A percentile compares a stretch with the other conserved stretches of the same genome.
Evolutionary conservation across 352 stramenopile species (phyloP).

Genomic region (Phytopythium vexans): DNA sequence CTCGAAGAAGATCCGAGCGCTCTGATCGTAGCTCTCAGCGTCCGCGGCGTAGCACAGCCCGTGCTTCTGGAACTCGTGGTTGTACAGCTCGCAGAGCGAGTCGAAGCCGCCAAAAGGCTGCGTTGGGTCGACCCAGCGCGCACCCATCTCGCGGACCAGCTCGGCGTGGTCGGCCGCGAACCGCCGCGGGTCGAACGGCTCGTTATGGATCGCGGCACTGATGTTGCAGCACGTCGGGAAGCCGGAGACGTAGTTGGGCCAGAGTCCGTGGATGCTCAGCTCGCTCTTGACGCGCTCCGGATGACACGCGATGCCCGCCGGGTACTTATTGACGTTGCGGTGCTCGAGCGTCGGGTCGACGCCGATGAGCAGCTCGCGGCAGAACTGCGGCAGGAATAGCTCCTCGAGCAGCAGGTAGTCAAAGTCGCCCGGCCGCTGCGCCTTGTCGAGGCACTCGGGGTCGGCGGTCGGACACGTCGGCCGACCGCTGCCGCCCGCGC

Average conservation of each 20-base stretch:
- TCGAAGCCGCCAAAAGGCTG: constrained; percentile 28
- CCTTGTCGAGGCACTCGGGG: constrained; percentile 32
- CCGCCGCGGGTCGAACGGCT: constrained; percentile 24
- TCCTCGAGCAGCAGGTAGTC: constrained; percentile 55
- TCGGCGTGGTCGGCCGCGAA: constrained; percentile 20
- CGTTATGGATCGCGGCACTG: constrained; percentile 25
- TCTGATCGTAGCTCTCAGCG: constrained; percentile 23
- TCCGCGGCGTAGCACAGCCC: constrained; percentile 73
- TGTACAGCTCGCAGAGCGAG: constrained; percentile 76
- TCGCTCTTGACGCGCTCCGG: constrained; percentile 17
- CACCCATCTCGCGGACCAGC: constrained; percentile 36
- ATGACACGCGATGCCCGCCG: constrained; percentile 36
- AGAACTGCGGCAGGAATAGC: constrained; percentile 58
- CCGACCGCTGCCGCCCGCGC: constrained; percentile 7
- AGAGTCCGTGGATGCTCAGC: constrained; percentile 54
- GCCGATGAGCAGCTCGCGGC: constrained; percentile 39
- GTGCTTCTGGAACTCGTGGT: constrained; percentile 89
- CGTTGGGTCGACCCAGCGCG: constrained; percentile 41
- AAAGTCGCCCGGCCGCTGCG: constrained; percentile 36
- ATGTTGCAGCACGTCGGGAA: constrained; percentile 48
- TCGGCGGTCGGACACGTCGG: constrained; percentile 29
- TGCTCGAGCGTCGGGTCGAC: constrained; percentile 51
- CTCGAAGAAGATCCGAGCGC: constrained; percentile 30
- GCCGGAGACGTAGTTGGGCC: constrained; percentile 42
- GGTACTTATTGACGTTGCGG: constrained; percentile 42